Evolutionary conservation across 2,329 filamentous ascomycete species (phyloP).

Genomic region (Colletotrichum navitas): DNA sequence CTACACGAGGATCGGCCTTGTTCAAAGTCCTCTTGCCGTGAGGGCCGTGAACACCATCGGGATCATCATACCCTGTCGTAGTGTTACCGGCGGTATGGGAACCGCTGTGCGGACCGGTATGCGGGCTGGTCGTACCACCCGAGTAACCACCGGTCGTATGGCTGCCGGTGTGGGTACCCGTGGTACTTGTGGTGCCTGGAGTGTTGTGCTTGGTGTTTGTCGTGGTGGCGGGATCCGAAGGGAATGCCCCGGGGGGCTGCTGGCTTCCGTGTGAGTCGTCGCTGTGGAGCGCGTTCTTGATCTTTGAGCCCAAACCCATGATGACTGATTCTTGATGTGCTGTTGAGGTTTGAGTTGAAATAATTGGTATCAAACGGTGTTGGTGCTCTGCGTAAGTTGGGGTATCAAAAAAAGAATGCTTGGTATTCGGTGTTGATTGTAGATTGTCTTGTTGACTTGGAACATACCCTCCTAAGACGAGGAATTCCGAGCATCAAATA

Average conservation of each 20-base stretch:
- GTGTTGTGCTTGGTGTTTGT: conserved; percentile 32
- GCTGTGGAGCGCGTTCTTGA: conserved; percentile 42
- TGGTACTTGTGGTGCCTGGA: neutral
- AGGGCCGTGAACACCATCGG: conserved; percentile 49
- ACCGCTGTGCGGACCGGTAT: conserved; percentile 14
- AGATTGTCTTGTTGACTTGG: neutral
- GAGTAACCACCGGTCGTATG: conserved; percentile 17
- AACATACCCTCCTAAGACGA: neutral
- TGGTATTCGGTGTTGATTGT: conserved; percentile 3
- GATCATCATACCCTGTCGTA: conserved; percentile 33
- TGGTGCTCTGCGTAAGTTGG: neutral
- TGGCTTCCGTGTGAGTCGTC: conserved; percentile 34
- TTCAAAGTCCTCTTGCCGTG: conserved; percentile 56
- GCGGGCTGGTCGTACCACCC: conserved; percentile 16
- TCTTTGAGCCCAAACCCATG: conserved; percentile 43
- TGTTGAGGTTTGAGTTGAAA: neutral
- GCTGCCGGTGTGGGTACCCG: conserved; percentile 9
- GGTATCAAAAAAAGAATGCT: conserved; percentile 14
- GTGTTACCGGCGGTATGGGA: conserved; percentile 14
- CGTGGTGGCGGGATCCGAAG: conserved; percentile 25
- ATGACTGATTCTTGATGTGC: conserved; percentile 17
- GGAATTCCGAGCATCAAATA: conserved; percentile 31
- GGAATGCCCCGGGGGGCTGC: conserved; percentile 35
- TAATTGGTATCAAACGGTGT: neutral
- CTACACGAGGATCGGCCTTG: conserved; percentile 62